Evolutionary conservation across 371 early-diverging fungal species (phyloP), one percentile per base, ranked within the genome.

Genomic region (Capniomyces stellatus): DNA sequence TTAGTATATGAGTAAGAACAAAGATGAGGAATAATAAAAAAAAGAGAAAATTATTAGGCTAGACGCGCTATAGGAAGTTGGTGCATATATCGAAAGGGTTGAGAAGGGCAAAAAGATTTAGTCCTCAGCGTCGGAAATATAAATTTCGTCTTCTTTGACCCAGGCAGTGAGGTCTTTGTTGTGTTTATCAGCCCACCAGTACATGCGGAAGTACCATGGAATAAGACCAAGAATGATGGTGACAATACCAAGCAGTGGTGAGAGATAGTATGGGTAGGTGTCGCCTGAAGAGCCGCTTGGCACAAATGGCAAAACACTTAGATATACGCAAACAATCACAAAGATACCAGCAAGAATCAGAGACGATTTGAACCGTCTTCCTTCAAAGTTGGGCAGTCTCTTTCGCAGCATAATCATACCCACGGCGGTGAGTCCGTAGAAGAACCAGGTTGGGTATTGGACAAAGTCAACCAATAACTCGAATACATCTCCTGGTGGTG

Each of bases 381-480:
- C 55, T 30, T 54, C 54, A 25, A 59, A 55, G 24, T 15, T 31
- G 23, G 72, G 72, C 39, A 55, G 55, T 4, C 54, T 73, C 46
- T 46, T 55, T 25, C 72, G 48, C 31, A 72, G 54, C 21, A 58
- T 56, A 8, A 72, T 54, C 0, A 60, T 58, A 2, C 71, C 72
- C 1, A 63, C 58, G 0, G 71, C 66, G 1, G 73, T 52, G 22
- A 71, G 50, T 4, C 66, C 72, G 40, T 70, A 69, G 55, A 72
- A 72, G 42, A 75, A 55, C 73, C 76, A 74, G 4, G 71, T 72
- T 25, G 75, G 74, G 62, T 73, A 74, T 50, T 62, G 60, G 10
- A 66, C 64, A 57, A 75, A 58, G 46, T 67, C 70, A 12, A 74
- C 64, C 6, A 74, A 54, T 23, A 75, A 59, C 27, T 72, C 70